Conservation (phyloP, 2,329 filamentous ascomycete species). For the Aspergillus brunneoviolaceus region DNA sequence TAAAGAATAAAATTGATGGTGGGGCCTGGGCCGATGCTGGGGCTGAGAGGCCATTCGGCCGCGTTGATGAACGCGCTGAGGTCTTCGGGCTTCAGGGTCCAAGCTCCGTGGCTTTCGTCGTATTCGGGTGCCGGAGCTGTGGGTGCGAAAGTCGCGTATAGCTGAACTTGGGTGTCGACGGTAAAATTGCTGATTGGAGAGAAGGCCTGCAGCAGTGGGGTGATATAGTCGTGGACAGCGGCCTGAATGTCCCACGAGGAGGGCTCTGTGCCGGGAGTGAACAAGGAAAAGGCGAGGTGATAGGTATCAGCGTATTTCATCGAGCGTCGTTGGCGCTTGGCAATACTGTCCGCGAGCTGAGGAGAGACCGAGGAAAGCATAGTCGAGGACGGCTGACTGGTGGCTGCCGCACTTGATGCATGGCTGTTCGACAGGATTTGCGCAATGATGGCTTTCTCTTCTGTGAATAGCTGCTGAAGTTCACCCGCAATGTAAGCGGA, state of each 20-base stretch:
- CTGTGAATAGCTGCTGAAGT: constrained; percentile 74
- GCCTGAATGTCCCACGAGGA: constrained; percentile 89
- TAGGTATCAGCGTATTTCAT: constrained; percentile 92
- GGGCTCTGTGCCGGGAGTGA: constrained; percentile 74
- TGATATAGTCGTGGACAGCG: constrained; percentile 77
- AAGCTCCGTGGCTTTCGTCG: constrained; percentile 56
- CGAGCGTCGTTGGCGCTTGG: constrained; percentile 72
- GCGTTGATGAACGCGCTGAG: constrained; percentile 95
- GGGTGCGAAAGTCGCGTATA: constrained; percentile 73
- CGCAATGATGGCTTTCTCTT: constrained; percentile 85
- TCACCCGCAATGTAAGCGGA: constrained; percentile 77
- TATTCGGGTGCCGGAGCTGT: constrained; percentile 60
- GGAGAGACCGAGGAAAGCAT: constrained; percentile 43
- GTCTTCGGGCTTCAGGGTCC: constrained; percentile 76
- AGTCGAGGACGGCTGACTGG: constrained; percentile 29
- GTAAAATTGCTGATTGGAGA: constrained; percentile 90
- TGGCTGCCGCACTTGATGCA: constrained; percentile 23
- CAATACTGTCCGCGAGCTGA: constrained; percentile 58
- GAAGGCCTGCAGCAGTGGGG: constrained; percentile 76
- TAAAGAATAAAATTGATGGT: constrained; percentile 97
- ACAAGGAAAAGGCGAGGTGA: constrained; percentile 92
- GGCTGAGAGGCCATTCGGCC: constrained; percentile 93
- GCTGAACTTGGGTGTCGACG: constrained; percentile 91
- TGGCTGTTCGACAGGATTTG: constrained; percentile 63
- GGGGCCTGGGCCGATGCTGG: constrained; percentile 87